Evolutionary conservation across 192 early-diverging fungal genomes (phyloP), one percentile per base, ranked within the genome.

Genomic region (Backusella luteola): DNA sequence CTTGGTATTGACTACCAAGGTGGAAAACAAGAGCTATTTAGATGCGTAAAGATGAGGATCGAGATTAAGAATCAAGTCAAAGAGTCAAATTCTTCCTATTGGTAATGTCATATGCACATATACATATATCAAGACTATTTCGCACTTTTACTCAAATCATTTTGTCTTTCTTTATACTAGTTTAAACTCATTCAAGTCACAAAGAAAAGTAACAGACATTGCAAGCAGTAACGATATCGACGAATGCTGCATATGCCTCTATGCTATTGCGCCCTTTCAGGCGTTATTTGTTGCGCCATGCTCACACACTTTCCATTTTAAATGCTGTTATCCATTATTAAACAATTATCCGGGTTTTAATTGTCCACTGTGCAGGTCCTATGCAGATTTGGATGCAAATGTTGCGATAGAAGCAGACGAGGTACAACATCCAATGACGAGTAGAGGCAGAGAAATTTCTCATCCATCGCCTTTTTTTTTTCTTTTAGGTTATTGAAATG

Each of bases 1-100:
- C 87, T 99, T 34, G 98, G 98, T 35, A 94, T 97, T 17, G 98
- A 99, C 77, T 98, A 98, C 81, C 95, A 97, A 85, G 96, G 96
- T 53, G 89, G 95, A 36, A 90, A 88, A 21, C 91, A 96, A 85
- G 92, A 92, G 90, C 94, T 96, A 66, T 96, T 95, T 90, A 93
- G 94, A 85, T 96, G 95, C 79, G 95, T 98, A 15, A 92, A 94
- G 81, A 98, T 98, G 85, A 81, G 93, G 26, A 78, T 94, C 21
- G 93, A 95, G 80, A 78, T 93, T 42, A 92, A 93, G 78, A 86
- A 63, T 26, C 56, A 23, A 29, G 9, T 29, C 21, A 26, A 12
- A 29, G 21, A 29, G 11, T 29, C 11, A 29, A 63, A 12, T 14
- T 23, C 21, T 12, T 63, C 11, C 32, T 63, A 35, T 68, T 68